A percentile compares a stretch with the other conserved stretches of the same genome.
Conservation (phyloP, 768 basidiomycete species). For the Cystobasidium tubakii region DNA sequence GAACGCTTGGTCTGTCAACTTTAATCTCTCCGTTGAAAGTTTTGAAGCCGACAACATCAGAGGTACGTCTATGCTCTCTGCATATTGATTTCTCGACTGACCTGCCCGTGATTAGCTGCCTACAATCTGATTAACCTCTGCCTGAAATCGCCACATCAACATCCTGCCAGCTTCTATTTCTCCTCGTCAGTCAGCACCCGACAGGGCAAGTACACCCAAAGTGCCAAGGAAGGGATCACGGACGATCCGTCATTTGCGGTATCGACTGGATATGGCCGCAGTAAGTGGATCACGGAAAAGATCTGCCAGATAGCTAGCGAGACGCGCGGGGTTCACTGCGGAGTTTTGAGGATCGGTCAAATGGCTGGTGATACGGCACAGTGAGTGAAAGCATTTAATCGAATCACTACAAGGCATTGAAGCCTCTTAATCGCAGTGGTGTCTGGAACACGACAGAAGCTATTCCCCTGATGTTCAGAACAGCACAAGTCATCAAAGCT, state of each 20-base stretch:
- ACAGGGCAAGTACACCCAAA: not conserved
- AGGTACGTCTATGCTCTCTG: not conserved
- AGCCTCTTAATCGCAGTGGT: no score
- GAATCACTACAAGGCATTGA: no score
- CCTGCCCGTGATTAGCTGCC: conserved; percentile 44
- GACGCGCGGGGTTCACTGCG: conserved; percentile 47
- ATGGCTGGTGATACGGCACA: conserved; percentile 56
- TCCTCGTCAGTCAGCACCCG: conserved; percentile 54
- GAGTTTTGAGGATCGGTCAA: conserved; percentile 55
- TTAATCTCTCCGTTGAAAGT: conserved; percentile 55
- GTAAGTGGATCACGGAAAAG: conserved; percentile 59
- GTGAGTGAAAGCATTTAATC: conserved; percentile 44
- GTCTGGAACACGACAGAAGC: conserved; percentile 59
- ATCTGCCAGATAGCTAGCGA: conserved; percentile 53
- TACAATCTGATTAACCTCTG: conserved; percentile 57
- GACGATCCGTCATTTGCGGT: conserved; percentile 16
- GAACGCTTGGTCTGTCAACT: conserved; percentile 61
- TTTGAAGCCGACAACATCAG: conserved; percentile 56
- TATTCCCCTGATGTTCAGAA: conserved; percentile 54
- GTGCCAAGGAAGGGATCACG: conserved; percentile 26
- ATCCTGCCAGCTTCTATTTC: conserved; percentile 54
- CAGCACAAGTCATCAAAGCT: conserved; percentile 50
- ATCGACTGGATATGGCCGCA: conserved; percentile 48
- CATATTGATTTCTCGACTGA: not conserved
- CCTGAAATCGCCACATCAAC: conserved; percentile 49